Evolutionary conservation across 2,329 filamentous ascomycete genomes (phyloP), one percentile per base, ranked within the genome.

Genomic region (Xylariaceae sp.): DNA sequence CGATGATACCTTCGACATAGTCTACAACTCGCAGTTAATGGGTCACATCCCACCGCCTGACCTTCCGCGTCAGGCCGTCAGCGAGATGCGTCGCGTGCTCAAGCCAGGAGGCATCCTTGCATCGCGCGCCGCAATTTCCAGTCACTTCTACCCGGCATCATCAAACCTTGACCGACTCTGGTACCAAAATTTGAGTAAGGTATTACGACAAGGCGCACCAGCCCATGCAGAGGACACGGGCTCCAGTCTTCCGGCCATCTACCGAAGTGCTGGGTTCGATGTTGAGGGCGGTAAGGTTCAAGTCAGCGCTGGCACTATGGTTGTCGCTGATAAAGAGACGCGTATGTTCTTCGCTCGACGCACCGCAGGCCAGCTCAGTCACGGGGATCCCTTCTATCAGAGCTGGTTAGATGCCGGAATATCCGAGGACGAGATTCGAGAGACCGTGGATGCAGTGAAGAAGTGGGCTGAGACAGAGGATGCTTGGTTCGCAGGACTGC

Each of bases 11-110:
- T 74, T 75, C 44, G 69, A 75, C 49, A 53, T 74, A 4, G 64
- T 72, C 17, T 72, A 66, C 52, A 62, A 60, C 21, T 66, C 65
- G n/a, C 70, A 74, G 52, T 58, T 74, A 2, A 61, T 75, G 12
- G 64, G 63, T 5, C 70, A 75, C 44, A 51, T 75, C 12, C 57
- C 64, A 7, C 54, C 58, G 6, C 65, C 63, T 0, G 53, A 61
- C 1, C 48, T 55, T 12, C 40, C 56, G 50, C 5, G 44, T 43
- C 55, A 34, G 2, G 67, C 69, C 1, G 47, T 73, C 29, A 43
- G 46, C 6, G 71, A 74, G 56, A 69, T 73, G 63, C 51, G 67
- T 3, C 63, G 72, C 1, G 67, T 75, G 5, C 62, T 71, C 2
- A 70, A 65, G 48, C 62, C 67, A 0, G 71, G 71, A 1, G 72